Percentiles rank a stretch among this genome's conserved stretches.
Evolutionary conservation across 768 basidiomycete species (phyloP).

Genomic region (Strobilomyces confusus): DNA sequence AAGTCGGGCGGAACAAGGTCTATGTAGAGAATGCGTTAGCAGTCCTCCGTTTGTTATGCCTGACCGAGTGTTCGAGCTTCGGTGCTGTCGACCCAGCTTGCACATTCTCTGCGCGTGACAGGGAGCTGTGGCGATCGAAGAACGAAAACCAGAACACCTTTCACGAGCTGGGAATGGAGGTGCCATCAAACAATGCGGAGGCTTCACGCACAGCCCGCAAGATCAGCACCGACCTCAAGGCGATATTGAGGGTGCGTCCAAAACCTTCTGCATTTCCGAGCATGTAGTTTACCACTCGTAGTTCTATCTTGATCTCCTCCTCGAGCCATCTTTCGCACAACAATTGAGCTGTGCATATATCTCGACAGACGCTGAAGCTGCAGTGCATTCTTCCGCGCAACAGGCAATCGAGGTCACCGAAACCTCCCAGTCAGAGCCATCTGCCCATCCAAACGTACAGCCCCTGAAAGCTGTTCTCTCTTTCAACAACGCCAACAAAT

Average conservation of each 20-base stretch:
- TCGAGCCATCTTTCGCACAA: constrained; percentile 11
- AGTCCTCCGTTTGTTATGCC: constrained; percentile 18
- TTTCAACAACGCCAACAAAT: constrained; percentile 54
- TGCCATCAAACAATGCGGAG: constrained; percentile 26
- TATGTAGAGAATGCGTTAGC: constrained; percentile 24
- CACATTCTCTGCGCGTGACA: constrained; percentile 7
- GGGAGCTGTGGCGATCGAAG: constrained; percentile 29
- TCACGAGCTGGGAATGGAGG: constrained; percentile 20
- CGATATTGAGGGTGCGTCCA: constrained; percentile 27
- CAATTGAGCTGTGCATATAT: constrained; percentile 11
- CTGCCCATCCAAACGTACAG: constrained; percentile 45
- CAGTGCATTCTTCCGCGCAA: background rate
- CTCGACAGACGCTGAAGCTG: background rate
- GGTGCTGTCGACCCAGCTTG: background rate
- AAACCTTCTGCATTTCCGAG: background rate
- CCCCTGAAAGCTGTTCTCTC: constrained; percentile 59
- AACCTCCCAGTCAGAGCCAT: constrained; percentile 12
- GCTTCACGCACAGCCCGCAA: constrained; percentile 7
- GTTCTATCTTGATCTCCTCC: constrained; percentile 26
- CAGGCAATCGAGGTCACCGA: background rate
- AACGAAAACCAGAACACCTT: constrained; percentile 11
- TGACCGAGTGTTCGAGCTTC: constrained; percentile 6
- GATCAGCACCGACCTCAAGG: constrained; percentile 25
- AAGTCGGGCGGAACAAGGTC: constrained; percentile 17
- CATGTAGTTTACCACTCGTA: constrained; percentile 5